Percentiles rank a stretch among this genome's conserved stretches.
Evolutionary conservation across 2,329 filamentous ascomycete genomes (phyloP).

Genomic region (Cladophialophora yegresii): DNA sequence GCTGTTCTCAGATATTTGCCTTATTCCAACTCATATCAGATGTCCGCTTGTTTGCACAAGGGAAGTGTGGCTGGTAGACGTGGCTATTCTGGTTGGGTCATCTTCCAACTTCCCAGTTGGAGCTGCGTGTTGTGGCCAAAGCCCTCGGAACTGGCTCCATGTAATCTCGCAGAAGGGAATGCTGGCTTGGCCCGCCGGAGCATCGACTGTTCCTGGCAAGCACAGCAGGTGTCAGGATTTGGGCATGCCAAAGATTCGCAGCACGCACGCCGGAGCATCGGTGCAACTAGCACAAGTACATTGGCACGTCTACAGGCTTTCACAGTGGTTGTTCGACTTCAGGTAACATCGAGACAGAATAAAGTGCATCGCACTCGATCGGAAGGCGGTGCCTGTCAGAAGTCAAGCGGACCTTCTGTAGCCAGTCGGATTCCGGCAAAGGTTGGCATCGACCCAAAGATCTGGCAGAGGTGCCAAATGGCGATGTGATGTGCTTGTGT

Average conservation of each 20-base stretch:
- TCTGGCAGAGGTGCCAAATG: slow-evolving; percentile 25
- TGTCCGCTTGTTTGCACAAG: not conserved
- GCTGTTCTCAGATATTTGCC: not conserved
- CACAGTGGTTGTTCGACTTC: not conserved
- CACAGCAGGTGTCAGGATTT: not conserved
- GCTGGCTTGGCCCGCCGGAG: slow-evolving; percentile 8
- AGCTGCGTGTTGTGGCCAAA: not conserved
- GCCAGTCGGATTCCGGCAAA: slow-evolving; percentile 31
- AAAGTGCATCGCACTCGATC: not conserved
- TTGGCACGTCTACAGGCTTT: not conserved
- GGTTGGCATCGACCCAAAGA: slow-evolving; percentile 27
- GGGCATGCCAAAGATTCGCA: not conserved
- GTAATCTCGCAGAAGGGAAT: not conserved
- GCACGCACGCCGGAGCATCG: not conserved
- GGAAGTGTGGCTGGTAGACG: not conserved
- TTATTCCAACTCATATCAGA: not conserved
- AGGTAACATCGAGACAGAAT: not conserved
- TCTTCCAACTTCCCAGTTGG: not conserved
- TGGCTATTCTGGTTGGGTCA: not conserved
- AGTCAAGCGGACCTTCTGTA: slow-evolving; percentile 19
- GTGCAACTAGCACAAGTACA: not conserved
- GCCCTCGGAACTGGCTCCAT: not conserved
- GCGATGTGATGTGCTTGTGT: slow-evolving; percentile 11
- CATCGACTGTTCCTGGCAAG: slow-evolving; percentile 4
- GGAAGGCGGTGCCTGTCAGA: slow-evolving; percentile 4